These are phyloP conservation scores for Colletotrichum karsti DNA, from an alignment of 2,329 filamentous ascomycete genomes.

Conservation along the genomic window DNA sequence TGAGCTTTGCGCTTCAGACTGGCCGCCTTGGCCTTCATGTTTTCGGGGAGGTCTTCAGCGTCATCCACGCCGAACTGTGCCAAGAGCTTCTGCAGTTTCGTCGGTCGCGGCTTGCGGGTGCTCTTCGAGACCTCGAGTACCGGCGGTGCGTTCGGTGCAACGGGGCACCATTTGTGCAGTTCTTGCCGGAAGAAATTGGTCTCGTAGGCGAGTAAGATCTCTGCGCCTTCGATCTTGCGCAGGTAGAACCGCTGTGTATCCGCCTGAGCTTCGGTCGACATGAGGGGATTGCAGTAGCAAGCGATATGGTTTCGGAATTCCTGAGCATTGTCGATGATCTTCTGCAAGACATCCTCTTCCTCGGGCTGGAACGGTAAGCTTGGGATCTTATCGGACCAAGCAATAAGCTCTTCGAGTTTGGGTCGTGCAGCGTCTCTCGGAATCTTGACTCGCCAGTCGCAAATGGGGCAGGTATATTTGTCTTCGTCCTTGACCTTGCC, in stretches of 20 bases:
- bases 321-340: conserved; percentile 85
- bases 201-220: conserved; percentile 89
- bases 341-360: conserved; percentile 86
- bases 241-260: conserved; percentile 94
- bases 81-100: conserved; percentile 96
- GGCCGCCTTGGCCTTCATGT: conserved; percentile 81
- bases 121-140: conserved; percentile 88
- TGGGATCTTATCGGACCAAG: conserved; percentile 85
- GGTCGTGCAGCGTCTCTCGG: conserved; percentile 94
- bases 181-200: conserved; percentile 99
- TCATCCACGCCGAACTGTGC: conserved; percentile 88
- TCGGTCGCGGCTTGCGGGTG: conserved; percentile 93
- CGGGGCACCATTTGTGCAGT: conserved; percentile 92
- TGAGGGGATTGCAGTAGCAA: conserved; percentile 81
- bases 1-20: conserved; percentile 77
- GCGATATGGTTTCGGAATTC: conserved; percentile 86
- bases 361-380: conserved; percentile 92
- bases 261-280: conserved; percentile 85
- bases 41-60: conserved; percentile 87
- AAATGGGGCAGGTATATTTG: conserved; percentile 98
- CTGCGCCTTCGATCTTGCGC: conserved; percentile 95
- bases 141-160: conserved; percentile 86
- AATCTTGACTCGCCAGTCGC: conserved; percentile 96
- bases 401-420: conserved; percentile 88
- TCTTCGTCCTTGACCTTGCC: conserved; percentile 99